Base-by-base conservation (phyloP, 495 filamentous ascomycete genomes). In the Hypoxylon trugodes region DNA sequence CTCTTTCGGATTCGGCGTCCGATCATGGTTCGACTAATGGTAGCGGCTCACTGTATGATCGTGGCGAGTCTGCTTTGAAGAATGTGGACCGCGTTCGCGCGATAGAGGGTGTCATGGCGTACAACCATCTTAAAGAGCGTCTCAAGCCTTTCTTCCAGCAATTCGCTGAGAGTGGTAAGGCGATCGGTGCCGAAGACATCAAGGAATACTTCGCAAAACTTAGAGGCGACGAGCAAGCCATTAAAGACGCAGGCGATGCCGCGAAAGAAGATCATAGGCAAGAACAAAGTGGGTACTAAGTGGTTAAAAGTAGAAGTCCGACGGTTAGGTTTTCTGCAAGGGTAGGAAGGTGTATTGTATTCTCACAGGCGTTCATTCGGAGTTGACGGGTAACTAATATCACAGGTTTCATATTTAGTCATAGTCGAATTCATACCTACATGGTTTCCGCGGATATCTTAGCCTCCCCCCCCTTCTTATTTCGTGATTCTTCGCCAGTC, bases 21-120 rank as follows among this genome's bases (percentile, higher is more conserved):
- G 69, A 62, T 15, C 79, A 84, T 21, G 80, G 81, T 54, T 81
- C 76, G 52, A 81, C 70, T 28, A 77, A 73, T 37, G 82, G 81
- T 24, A 80, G 78, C 42, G 90, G 89, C 33, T 94, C 90, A 62
- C 76, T 98, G 3, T 85, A 92, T 25, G 93, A 98, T 21, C 89
- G 91, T 15, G 95, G 94, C 33, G 94, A 98, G 73, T 90, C 89
- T 19, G 95, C 93, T 0, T 81, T 98, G 22, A 91, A 85, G 73
- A 93, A 90, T 60, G 86, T 98, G 15, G 95, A 98, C 72, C 87
- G 95, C 2, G 93, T 98, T 13, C 80, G 87, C 15, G 95, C 95
- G 3, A 97, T 98, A 61, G 93, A 98, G 74, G 95, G 95, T 15
- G 94, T 96, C 8, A 96, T 97, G 92, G 92, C 90, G 9, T 98